A percentile compares a stretch with the other conserved stretches of the same genome.
These are phyloP conservation scores for Rhynchosporium agropyri DNA, from an alignment of 2,329 filamentous ascomycete genomes.

Conservation along the genomic window DNA sequence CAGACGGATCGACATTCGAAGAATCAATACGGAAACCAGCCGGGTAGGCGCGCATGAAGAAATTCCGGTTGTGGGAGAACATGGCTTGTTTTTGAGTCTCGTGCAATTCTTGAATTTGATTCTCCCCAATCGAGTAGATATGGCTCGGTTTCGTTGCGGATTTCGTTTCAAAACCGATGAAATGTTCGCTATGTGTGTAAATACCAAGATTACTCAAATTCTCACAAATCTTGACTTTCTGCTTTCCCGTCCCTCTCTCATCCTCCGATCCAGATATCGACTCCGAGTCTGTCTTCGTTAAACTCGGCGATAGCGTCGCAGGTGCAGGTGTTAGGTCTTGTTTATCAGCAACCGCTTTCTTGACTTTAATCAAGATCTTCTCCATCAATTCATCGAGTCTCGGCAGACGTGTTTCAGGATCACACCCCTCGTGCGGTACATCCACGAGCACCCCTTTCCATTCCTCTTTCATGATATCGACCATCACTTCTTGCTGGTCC, in stretches of 20 bases:
- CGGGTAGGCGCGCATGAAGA: conserved; percentile 86
- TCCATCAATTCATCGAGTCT: conserved; percentile 70
- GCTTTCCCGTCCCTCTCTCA: conserved; percentile 38
- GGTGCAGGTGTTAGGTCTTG: conserved; percentile 22
- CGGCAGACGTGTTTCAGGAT: conserved; percentile 60
- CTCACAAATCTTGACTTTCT: conserved; percentile 62
- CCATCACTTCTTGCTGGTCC: conserved; percentile 89
- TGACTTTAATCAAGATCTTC: conserved; percentile 86
- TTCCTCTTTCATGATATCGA: conserved; percentile 87
- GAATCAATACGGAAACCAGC: conserved; percentile 80
- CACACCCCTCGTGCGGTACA: conserved; percentile 47
- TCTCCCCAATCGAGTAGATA: conserved; percentile 70
- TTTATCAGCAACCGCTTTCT: conserved; percentile 50
- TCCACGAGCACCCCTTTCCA: conserved; percentile 79
- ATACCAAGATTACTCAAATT: conserved; percentile 75
- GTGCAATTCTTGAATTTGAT: conserved; percentile 64
- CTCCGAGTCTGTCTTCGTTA: conserved; percentile 32
- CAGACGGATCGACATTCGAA: conserved; percentile 81
- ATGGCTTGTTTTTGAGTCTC: conserved; percentile 58
- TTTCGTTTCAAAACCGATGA: conserved; percentile 69
- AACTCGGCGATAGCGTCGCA: conserved; percentile 30
- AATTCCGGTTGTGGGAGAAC: conserved; percentile 80
- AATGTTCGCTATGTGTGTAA: conserved; percentile 86
- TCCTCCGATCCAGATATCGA: conserved; percentile 41
- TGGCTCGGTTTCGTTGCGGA: conserved; percentile 61